These are phyloP conservation scores for Nakazawaea laoshanensis DNA, from an alignment of 805 yeast species.

Conservation along the genomic window DNA sequence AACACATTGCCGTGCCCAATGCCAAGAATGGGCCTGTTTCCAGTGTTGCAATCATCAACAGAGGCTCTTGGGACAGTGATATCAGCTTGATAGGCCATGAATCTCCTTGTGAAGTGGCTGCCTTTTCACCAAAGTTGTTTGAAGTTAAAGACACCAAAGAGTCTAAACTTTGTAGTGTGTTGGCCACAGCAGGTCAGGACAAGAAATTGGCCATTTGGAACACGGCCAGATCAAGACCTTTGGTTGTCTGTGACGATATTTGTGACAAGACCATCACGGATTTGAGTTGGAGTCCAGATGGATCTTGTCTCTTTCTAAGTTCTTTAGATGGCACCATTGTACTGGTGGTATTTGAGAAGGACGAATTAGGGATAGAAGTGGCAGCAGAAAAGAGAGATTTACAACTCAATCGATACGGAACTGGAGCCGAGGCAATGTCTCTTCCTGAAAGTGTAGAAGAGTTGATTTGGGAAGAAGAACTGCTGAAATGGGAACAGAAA, in stretches of 20 bases:
- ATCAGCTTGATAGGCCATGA: constrained; percentile 76
- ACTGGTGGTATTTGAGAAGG: constrained; percentile 50
- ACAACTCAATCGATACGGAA: constrained; percentile 78
- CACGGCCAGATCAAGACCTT: constrained; percentile 66
- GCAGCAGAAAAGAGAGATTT: constrained; percentile 60
- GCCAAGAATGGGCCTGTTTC: constrained; percentile 81
- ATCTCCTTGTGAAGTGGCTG: constrained; percentile 75
- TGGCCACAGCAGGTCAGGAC: constrained; percentile 97
- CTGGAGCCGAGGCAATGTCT: constrained; percentile 72
- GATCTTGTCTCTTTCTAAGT: constrained; percentile 61
- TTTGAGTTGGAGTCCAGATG: constrained; percentile 82
- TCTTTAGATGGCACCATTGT: constrained; percentile 83
- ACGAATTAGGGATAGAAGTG: constrained; percentile 52
- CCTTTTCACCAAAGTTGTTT: constrained; percentile 65
- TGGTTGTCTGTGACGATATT: constrained; percentile 72
- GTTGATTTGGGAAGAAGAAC: constrained; percentile 59
- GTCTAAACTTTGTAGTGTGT: constrained; percentile 43
- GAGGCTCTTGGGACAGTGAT: constrained; percentile 77
- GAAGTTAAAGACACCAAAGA: constrained; percentile 21
- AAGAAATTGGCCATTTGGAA: constrained; percentile 84
- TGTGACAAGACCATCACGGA: constrained; percentile 78
- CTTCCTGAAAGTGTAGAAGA: constrained; percentile 87
- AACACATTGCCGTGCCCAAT: constrained; percentile 77
- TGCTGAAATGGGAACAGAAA: constrained; percentile 26
- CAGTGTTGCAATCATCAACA: constrained; percentile 60